Percentiles rank a stretch among this genome's conserved stretches.
Conservation (phyloP, 23 red algal genomes). For the Pyropia yezoensis region DNA sequence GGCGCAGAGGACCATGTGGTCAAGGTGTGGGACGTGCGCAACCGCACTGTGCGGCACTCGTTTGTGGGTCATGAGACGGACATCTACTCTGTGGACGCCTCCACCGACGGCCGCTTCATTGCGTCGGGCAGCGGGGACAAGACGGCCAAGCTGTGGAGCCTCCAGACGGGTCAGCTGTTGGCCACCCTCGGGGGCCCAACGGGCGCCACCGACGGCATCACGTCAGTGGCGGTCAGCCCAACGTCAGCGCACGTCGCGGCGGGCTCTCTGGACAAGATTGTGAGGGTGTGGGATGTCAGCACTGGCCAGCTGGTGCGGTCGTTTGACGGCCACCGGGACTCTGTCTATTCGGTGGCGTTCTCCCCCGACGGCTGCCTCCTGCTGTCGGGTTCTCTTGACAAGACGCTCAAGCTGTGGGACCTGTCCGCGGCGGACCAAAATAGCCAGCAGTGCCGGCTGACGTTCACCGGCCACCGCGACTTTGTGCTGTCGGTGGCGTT, state of each 20-base stretch:
- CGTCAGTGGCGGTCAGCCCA: slow-evolving; percentile 75
- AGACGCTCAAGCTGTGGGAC: slow-evolving; percentile 90
- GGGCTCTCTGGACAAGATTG: slow-evolving; percentile 84
- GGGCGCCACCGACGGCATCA: slow-evolving; percentile 75
- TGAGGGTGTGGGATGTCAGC: slow-evolving; percentile 87
- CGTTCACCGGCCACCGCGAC: slow-evolving; percentile 80
- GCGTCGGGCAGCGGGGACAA: slow-evolving; percentile 80
- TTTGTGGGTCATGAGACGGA: slow-evolving; percentile 68
- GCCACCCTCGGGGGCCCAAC: slow-evolving; percentile 49
- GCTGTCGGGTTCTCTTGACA: slow-evolving; percentile 83
- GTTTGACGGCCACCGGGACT: slow-evolving; percentile 80
- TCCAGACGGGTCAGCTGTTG: slow-evolving; percentile 64
- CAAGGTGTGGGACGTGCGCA: slow-evolving; percentile 84
- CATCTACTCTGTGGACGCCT: slow-evolving; percentile 88
- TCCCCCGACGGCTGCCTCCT: slow-evolving; percentile 70
- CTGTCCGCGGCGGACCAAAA: slow-evolving; percentile 25
- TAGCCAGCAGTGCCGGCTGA: slow-evolving; percentile 29
- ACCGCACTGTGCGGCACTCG: slow-evolving; percentile 45
- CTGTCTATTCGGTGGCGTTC: slow-evolving; percentile 93
- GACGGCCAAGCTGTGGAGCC: slow-evolving; percentile 71
- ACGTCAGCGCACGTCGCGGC: slow-evolving; percentile 68
- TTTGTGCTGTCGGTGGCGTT: slow-evolving; percentile 89
- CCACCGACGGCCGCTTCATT: slow-evolving; percentile 63
- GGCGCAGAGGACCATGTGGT: slow-evolving; percentile 89
- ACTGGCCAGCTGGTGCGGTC: slow-evolving; percentile 41